phyloP scores from a whole-genome alignment of 345 rosid species.

The Trapa bicornis region DNA sequence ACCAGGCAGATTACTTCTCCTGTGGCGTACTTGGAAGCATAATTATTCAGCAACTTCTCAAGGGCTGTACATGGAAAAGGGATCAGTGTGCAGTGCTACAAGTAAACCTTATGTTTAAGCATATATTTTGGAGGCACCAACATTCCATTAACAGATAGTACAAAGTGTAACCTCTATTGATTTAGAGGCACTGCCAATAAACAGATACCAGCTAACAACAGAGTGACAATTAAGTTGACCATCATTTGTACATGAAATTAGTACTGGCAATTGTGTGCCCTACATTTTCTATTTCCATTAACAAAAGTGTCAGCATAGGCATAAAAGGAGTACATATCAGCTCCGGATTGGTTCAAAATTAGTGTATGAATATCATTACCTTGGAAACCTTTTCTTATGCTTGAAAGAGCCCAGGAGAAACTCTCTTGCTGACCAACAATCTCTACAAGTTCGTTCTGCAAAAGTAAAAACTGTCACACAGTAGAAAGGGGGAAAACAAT shows the following conservation, averaged over 20 bases:
- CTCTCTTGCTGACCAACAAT: constrained; percentile 25
- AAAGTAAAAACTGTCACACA: constrained; percentile 1
- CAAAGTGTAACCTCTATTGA: too few relatives aligned
- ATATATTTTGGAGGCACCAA: too few relatives aligned
- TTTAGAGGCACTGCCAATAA: too few relatives aligned
- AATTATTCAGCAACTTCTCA: constrained; percentile 33
- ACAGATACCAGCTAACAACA: too few relatives aligned
- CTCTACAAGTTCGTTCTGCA: constrained; percentile 28
- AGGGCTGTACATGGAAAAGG: constrained; percentile 25
- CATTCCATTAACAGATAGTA: too few relatives aligned
- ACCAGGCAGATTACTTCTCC: constrained; percentile 44
- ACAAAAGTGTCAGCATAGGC: too few relatives aligned
- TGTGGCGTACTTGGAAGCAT: constrained; percentile 30
- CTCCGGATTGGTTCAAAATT: background rate
- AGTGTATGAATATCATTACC: constrained; percentile 16
- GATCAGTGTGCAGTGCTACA: background rate
- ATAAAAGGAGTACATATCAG: background rate
- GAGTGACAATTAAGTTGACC: too few relatives aligned
- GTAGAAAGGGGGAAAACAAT: background rate
- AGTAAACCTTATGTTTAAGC: too few relatives aligned
- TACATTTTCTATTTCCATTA: too few relatives aligned
- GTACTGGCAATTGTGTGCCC: too few relatives aligned
- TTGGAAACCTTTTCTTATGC: constrained; percentile 32
- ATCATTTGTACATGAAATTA: too few relatives aligned
- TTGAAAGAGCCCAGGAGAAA: constrained; percentile 17